A percentile compares a stretch with the other conserved stretches of the same genome.
Evolutionary conservation across 176 grass and related monocot genomes (phyloP).

Genomic region (Lolium perenne): DNA sequence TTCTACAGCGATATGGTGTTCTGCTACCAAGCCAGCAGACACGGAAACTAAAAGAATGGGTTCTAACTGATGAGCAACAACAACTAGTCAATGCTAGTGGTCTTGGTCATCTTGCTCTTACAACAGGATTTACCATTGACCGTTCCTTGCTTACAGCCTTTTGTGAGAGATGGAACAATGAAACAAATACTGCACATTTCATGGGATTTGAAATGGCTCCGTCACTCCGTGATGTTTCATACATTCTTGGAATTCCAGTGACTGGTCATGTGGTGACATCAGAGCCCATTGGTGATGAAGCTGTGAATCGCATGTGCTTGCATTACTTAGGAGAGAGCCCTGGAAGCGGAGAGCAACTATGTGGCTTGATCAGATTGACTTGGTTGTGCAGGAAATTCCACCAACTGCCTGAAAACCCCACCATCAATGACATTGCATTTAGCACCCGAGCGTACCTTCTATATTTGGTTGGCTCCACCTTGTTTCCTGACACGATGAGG

Average conservation of each 20-base stretch:
- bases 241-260: constrained; percentile 69
- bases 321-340: constrained; percentile 60
- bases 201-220: constrained; percentile 70
- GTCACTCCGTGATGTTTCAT: constrained; percentile 59
- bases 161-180: constrained; percentile 69
- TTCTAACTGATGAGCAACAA: constrained; percentile 60
- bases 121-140: constrained; percentile 65
- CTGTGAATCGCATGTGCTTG: constrained; percentile 60
- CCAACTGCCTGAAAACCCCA: constrained; percentile 57
- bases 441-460: constrained; percentile 67
- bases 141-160: constrained; percentile 64
- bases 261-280: constrained; percentile 56
- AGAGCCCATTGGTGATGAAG: constrained; percentile 64
- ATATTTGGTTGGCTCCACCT: constrained; percentile 63
- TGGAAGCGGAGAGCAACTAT: constrained; percentile 60
- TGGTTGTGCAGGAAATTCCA: constrained; percentile 65
- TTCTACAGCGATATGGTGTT: constrained; percentile 58
- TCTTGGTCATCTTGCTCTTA: constrained; percentile 70
- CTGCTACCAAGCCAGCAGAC: constrained; percentile 68
- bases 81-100: constrained; percentile 64
- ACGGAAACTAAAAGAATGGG: constrained; percentile 65
- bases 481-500: constrained; percentile 68
- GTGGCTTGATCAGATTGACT: constrained; percentile 69
- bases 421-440: constrained; percentile 55
- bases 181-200: constrained; percentile 66